These are phyloP conservation scores for Nicotiana benthamiana DNA, from an alignment of 257 asterid species.

Conservation along the genomic window DNA sequence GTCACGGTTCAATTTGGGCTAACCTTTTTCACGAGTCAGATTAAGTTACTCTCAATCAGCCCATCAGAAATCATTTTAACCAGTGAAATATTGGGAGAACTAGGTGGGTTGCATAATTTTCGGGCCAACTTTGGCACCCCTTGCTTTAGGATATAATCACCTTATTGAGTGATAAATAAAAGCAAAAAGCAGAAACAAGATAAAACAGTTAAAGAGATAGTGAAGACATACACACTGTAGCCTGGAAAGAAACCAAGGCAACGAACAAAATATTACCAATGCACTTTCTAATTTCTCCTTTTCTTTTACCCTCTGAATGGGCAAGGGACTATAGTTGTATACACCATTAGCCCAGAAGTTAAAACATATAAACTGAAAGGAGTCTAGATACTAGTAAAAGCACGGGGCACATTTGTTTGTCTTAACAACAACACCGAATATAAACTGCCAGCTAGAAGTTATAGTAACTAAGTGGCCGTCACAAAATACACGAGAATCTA, in stretches of 20 bases:
- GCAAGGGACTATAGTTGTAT: background rate
- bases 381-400: background rate
- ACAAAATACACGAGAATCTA: constrained; percentile 6
- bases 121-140: no score
- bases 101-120: no score
- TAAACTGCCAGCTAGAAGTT: background rate
- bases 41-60: no score
- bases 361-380: background rate
- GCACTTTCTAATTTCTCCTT: background rate
- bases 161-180: no score
- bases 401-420: background rate
- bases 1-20: no score
- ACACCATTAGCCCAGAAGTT: background rate
- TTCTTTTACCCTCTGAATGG: background rate
- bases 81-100: no score
- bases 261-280: background rate
- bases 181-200: background rate
- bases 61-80: no score
- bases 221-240: background rate
- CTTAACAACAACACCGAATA: background rate
- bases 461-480: background rate
- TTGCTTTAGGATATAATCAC: background rate
- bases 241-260: background rate
- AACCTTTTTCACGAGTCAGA: no score
- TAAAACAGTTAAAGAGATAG: background rate